Base-by-base conservation (phyloP, 169 alveolate genomes). In the Plasmodium ovale region DNA sequence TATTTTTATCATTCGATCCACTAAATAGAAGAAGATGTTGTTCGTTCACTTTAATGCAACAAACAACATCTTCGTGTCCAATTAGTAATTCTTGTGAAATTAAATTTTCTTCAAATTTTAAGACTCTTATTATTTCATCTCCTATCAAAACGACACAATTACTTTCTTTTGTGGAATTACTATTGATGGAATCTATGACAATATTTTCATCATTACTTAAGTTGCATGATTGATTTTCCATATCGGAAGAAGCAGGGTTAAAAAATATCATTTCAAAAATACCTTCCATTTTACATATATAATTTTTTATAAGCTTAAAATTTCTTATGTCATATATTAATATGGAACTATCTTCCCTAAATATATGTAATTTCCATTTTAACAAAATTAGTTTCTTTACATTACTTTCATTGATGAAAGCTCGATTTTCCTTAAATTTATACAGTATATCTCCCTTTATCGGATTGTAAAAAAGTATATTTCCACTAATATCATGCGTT, bases 31-130 rank as follows among this genome's bases (percentile, higher is more conserved):
- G 74, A 16, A 19, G 9, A 33, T 69, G 51, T 68, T 31, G 44
- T 84, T 84, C 91, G 29, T 51, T 56, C 14, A 84, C 6, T 31
- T 84, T 84, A 29, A 84, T 84, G 4, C 87, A 54, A 9, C 87
- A 68, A 1, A 84, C 91, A 70, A 84, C 72, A 59, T 84, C 91
- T 35, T 84, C 91, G 68, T 84, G 91, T 5, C 91, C 87, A 31
- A 84, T 84, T 14, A 84, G 23, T 69, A 84, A 54, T 21, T n/a
- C 68, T 54, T 84, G 91, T 31, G 29, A 29, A 31, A 84, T 84
- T 37, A 84, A 25, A 54, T 84, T 67, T 29, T 79, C 79, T 58
- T 79, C 39, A 47, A 84, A 68, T 25, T 39, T 69, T 84, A 84
- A 67, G 21, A 84, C 68, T 56, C 87, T 67, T 35, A 84, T 84